phyloP scores from a whole-genome alignment of 345 rosid species.

The Kandelia obovata region DNA sequence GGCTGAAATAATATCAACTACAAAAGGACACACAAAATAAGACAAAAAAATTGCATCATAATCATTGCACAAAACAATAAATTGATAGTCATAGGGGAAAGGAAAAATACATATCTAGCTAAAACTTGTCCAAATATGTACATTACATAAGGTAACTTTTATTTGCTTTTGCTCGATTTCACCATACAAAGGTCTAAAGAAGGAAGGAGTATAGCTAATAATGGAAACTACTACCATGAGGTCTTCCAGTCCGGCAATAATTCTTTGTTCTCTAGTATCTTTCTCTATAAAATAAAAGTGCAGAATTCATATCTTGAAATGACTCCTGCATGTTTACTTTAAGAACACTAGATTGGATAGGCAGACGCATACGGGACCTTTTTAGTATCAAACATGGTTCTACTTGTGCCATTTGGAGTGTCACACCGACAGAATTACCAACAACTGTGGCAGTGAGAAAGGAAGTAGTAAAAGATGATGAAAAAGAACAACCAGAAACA shows the following conservation, averaged over 20 bases:
- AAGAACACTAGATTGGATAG: neutral
- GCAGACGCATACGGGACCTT: neutral
- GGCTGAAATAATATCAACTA: slow-evolving; percentile 99
- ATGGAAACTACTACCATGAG: no score
- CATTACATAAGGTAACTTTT: neutral
- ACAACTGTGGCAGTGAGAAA: neutral
- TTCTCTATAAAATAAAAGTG: neutral
- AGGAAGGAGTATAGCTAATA: no score
- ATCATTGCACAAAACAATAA: neutral
- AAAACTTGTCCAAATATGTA: no score
- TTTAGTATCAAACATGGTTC: neutral
- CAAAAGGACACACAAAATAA: slow-evolving; percentile 23
- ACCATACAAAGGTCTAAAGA: neutral
- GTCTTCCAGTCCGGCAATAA: no score
- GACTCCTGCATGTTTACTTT: neutral
- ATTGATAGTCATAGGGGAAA: no score
- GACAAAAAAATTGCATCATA: neutral
- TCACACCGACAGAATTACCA: neutral
- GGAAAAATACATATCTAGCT: no score
- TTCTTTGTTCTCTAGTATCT: no score
- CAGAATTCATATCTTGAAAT: neutral
- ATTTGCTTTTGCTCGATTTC: neutral
- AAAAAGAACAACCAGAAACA: neutral
- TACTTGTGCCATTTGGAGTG: neutral
- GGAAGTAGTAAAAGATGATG: neutral